Evolutionary conservation across 495 filamentous ascomycete genomes (phyloP), one percentile per base, ranked within the genome.

Genomic region (Jackrogersella multiformis): DNA sequence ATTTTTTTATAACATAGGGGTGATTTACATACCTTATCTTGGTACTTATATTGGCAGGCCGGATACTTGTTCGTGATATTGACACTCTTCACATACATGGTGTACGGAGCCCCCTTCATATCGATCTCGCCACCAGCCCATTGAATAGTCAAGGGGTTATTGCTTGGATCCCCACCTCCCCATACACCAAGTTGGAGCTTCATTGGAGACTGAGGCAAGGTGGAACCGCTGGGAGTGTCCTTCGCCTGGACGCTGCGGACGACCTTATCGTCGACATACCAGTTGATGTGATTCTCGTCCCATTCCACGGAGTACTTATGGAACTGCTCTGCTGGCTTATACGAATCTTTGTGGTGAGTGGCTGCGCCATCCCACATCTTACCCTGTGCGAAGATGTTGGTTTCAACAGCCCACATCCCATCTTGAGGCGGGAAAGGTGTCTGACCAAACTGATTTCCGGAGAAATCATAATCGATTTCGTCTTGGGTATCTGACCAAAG

Each of bases 301-400:
- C 94, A 99, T 74, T 92, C 86, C 61, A 96, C 88, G 8, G 89
- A 91, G 80, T 97, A 99, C 67, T 90, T 97, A 80, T 97, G 90
- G 76, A 89, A 95, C 13, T 84, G 79, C 78, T 88, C 95, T 8
- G 82, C 74, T 49, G 77, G 66, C 71, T 89, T 86, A 73, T 87
- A 91, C 12, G 85, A 80, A 38, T 87, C 92, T 45, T 92, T 92
- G 73, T 91, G 82, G 74, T 89, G 94, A 13, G 85, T 82, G 2
- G 80, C 84, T 13, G 88, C 90, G 65, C 92, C 89, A 44, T 74
- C 67, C 72, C 72, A 74, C 72, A 74, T 74, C 46, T 90, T 91
- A 23, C 94, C 94, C 81, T 97, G 94, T 74, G 92, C 90, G 76
- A 93, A 98, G 81, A 90, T 94, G 81, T 97, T 97, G 79, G 87